Percentiles rank a stretch among this genome's conserved stretches.
phyloP scores from a whole-genome alignment of 1,284 basidiomycete genomes.

The Cutaneotrichosporon mucoides region DNA sequence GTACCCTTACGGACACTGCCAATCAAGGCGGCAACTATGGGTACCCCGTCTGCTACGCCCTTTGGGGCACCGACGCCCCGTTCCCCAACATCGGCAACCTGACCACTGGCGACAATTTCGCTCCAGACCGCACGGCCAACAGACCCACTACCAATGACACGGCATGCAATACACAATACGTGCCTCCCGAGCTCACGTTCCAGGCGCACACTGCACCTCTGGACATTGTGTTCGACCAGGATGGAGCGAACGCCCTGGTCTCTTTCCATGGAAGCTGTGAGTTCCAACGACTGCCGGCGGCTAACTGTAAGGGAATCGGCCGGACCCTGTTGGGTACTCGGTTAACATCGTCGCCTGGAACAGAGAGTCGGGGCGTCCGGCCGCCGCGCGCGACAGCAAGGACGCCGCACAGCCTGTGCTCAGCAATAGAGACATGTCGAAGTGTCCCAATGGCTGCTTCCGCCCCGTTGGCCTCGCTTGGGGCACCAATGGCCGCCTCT shows the following conservation, averaged over 20 bases:
- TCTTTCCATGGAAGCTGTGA: slow-evolving; percentile 17
- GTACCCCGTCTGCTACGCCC: slow-evolving; percentile 11
- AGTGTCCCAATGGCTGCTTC: slow-evolving; percentile 12
- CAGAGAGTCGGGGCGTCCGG: slow-evolving; percentile 7
- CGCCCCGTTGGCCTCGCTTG: slow-evolving; percentile 16
- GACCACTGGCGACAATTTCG: slow-evolving; percentile 8
- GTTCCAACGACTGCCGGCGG: not conserved
- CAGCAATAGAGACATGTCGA: slow-evolving; percentile 4
- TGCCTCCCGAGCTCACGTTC: slow-evolving; percentile 5
- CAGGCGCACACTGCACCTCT: slow-evolving; percentile 16
- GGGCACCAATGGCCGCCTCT: slow-evolving; percentile 8
- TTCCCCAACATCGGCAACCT: slow-evolving; percentile 5
- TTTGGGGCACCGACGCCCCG: slow-evolving; percentile 5
- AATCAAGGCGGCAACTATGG: slow-evolving; percentile 7
- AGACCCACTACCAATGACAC: not conserved
- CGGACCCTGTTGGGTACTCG: slow-evolving; percentile 8
- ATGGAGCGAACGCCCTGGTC: slow-evolving; percentile 7
- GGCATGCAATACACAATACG: slow-evolving; percentile 5
- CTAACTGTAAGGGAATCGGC: slow-evolving; percentile 12
- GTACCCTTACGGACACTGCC: not conserved
- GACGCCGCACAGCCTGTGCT: slow-evolving; percentile 3
- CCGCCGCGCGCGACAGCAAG: not conserved
- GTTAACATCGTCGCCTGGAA: slow-evolving; percentile 1
- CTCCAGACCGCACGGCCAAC: not conserved
- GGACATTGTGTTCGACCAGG: slow-evolving; percentile 12